Evolutionary conservation across 1,139 yeast species (phyloP).

Genomic region (Diutina sp.): DNA sequence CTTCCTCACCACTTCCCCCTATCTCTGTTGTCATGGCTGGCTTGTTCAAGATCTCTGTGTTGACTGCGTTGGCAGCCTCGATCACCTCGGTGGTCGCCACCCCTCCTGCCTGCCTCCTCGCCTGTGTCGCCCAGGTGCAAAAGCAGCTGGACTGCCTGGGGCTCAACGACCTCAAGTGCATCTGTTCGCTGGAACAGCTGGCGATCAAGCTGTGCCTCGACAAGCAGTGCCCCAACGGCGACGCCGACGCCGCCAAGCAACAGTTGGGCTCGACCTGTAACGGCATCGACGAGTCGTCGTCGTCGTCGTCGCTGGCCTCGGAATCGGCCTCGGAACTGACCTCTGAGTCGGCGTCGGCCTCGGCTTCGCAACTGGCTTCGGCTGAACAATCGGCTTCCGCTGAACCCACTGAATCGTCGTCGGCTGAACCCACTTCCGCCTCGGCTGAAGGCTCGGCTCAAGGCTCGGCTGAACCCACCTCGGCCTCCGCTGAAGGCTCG

Average conservation of each 20-base stretch:
- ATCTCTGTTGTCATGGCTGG: background rate
- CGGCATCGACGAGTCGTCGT: conserved; percentile 13
- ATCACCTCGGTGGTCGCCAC: conserved; percentile 46
- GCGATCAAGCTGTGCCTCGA: conserved; percentile 49
- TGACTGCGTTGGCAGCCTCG: conserved; percentile 38
- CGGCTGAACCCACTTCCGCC: background rate
- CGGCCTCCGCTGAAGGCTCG: background rate
- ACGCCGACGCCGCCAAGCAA: conserved; percentile 40
- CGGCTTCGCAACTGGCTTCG: conserved; percentile 8
- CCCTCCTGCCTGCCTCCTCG: conserved; percentile 84
- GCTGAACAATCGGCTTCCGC: background rate
- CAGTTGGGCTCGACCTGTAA: conserved; percentile 45
- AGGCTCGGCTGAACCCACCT: background rate
- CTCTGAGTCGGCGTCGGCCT: conserved; percentile 10
- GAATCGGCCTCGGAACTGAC: conserved; percentile 5
- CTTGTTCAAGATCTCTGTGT: conserved; percentile 23
- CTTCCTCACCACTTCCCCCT: background rate
- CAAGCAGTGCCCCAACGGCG: conserved; percentile 50
- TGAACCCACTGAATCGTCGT: background rate
- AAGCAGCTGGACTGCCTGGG: conserved; percentile 41
- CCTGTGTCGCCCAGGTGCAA: conserved; percentile 68
- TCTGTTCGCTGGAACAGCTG: conserved; percentile 41
- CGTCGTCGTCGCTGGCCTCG: conserved; percentile 4
- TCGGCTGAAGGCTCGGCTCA: background rate
- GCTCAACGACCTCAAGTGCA: conserved; percentile 51